Evolutionary conservation across 192 early-diverging fungal species (phyloP).

Genomic region (Podila verticillata): DNA sequence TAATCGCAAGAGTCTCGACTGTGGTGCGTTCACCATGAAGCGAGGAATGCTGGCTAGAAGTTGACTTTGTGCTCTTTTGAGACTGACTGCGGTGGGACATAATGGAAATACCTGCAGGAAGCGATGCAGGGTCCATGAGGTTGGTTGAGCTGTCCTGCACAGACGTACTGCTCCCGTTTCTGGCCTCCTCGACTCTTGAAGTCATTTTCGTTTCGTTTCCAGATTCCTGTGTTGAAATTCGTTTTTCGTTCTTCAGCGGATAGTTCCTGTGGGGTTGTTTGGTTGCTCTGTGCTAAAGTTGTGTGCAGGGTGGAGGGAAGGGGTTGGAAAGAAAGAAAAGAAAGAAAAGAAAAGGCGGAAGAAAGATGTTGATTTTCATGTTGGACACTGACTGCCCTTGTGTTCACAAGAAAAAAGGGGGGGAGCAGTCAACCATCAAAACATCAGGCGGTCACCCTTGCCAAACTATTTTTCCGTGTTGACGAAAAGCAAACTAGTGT

Average conservation of each 20-base stretch:
- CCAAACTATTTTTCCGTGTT: no score
- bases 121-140: not conserved
- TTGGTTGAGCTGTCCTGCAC: not conserved
- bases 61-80: not conserved
- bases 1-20: not conserved
- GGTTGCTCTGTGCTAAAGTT: not conserved
- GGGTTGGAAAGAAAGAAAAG: not conserved
- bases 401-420: not conserved
- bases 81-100: constrained; percentile 2
- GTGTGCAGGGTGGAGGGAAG: not conserved
- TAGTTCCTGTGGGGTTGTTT: not conserved
- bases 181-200: no score
- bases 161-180: no score
- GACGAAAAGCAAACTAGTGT: no score
- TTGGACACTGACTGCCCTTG: not conserved
- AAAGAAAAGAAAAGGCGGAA: not conserved
- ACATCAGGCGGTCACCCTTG: no score
- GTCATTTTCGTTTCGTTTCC: no score
- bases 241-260: not conserved
- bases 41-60: no score
- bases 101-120: not conserved
- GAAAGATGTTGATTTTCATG: not conserved
- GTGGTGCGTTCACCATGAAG: no score
- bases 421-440: not conserved
- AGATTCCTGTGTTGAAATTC: not conserved